Conservation (phyloP, 2,329 filamentous ascomycete species). For the Monosporascus sp. region DNA sequence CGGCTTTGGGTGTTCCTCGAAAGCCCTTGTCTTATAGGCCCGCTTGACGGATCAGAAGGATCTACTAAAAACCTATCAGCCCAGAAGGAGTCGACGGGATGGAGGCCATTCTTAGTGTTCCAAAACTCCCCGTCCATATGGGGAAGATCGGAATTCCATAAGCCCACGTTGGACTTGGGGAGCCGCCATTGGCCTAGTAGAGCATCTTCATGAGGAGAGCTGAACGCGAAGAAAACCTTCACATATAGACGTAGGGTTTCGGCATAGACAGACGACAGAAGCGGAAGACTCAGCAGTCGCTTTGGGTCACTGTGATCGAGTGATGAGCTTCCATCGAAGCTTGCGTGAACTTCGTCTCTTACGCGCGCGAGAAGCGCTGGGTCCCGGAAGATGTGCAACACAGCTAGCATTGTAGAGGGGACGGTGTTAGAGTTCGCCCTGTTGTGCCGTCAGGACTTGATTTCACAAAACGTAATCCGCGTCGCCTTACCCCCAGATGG, state of each 20-base stretch:
- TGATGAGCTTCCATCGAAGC: background rate
- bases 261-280: background rate
- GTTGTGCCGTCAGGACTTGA: no score
- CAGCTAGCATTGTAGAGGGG: background rate
- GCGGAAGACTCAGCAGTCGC: background rate
- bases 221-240: background rate
- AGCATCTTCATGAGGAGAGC: background rate
- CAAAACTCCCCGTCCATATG: background rate
- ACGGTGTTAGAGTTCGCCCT: background rate
- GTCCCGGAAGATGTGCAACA: background rate
- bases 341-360: background rate
- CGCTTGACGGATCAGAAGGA: background rate
- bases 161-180: background rate
- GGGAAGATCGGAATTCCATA: background rate
- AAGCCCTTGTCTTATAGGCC: background rate
- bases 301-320: background rate
- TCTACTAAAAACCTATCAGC: background rate
- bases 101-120: background rate
- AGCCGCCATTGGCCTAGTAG: background rate
- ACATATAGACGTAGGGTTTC: background rate
- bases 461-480: background rate
- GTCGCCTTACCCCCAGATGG: background rate
- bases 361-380: background rate
- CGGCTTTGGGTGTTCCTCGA: background rate
- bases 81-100: background rate